Evolutionary conservation across 2,329 filamentous ascomycete genomes (phyloP), one percentile per base, ranked within the genome.

Genomic region (Ascochyta lentis): DNA sequence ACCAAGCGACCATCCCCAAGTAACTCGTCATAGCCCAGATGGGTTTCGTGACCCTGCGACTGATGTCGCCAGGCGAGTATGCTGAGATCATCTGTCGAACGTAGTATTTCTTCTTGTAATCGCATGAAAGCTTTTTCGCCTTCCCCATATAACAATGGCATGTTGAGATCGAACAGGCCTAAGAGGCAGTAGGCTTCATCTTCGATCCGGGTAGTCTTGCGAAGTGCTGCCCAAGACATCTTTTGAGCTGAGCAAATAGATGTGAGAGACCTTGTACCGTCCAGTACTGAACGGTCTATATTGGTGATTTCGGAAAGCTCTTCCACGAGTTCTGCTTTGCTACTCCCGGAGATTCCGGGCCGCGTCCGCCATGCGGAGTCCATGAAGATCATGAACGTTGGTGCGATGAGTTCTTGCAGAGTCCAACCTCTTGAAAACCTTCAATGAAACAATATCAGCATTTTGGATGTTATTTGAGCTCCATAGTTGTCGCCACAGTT

Each of bases 161-260:
- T 59, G 27, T 65, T 54, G 34, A 67, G 43, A 22, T 54, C 49
- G 34, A 69, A 65, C 5, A 69, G 54, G 2, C 66, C 67, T 22
- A 69, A 33, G 8, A 70, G 45, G n/a, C 52, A 68, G 37, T 69
- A 70, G 1, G 61, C 63, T 15, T 50, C 54, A 23, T 70, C 67
- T 39, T 69, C 66, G 9, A 40, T 39, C 15, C 54, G 37, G n/a
- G 56, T 67, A 0, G 69, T 68, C 6, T 54, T 10, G 6, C 69
- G 47, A 1, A 24, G n/a, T 7, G 60, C 42, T 12, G 62, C 61
- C 69, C 68, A 72, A 1, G 42, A 55, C 53, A 67, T 59, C 15
- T 55, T 47, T 13, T 54, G 39, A 0, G 49, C 61, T 12, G 64
- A 35, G 3, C 16, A 22, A 16, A 22, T 33, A 9, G 16, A 23